Evolutionary conservation across 2,329 filamentous ascomycete genomes (phyloP).

Genomic region (Pestalotiopsis sp.): DNA sequence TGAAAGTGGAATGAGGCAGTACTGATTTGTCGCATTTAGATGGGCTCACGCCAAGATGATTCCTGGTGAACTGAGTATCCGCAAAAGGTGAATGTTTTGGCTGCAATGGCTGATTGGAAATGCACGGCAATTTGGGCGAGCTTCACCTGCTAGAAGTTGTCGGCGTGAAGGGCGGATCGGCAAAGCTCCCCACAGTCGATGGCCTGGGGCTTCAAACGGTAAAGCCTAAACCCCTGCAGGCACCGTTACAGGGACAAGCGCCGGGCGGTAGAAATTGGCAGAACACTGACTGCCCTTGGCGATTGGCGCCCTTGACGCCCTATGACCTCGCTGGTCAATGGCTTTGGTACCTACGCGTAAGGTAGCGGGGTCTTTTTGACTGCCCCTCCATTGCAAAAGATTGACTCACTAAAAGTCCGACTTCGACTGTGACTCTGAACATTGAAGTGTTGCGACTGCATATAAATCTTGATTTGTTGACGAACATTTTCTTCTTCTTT

Average conservation of each 20-base stretch:
- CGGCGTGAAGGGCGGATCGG: neutral
- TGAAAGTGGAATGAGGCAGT: constrained; percentile 19
- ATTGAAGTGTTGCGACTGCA: neutral
- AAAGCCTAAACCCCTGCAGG: neutral
- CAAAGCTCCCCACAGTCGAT: neutral
- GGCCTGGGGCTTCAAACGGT: neutral
- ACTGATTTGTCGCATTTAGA: constrained; percentile 2
- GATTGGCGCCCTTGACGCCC: neutral
- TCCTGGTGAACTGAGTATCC: neutral
- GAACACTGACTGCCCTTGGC: constrained; percentile 11
- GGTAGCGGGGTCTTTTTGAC: constrained; percentile 23
- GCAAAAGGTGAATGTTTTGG: neutral
- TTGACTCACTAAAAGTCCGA: constrained; percentile 24
- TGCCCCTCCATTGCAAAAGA: constrained; percentile 28
- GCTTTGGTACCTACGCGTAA: constrained; percentile 11
- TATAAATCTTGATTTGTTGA: neutral
- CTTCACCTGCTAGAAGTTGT: neutral
- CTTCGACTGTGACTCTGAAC: neutral
- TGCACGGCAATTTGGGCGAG: neutral
- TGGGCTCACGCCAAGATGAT: neutral
- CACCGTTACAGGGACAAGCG: neutral
- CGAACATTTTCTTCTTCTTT: neutral
- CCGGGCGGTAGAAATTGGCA: constrained; percentile 27
- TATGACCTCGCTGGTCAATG: neutral
- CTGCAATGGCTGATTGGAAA: neutral